These are phyloP conservation scores for Dioscorea alata DNA, from an alignment of 106 monocot genomes.

Conservation along the genomic window DNA sequence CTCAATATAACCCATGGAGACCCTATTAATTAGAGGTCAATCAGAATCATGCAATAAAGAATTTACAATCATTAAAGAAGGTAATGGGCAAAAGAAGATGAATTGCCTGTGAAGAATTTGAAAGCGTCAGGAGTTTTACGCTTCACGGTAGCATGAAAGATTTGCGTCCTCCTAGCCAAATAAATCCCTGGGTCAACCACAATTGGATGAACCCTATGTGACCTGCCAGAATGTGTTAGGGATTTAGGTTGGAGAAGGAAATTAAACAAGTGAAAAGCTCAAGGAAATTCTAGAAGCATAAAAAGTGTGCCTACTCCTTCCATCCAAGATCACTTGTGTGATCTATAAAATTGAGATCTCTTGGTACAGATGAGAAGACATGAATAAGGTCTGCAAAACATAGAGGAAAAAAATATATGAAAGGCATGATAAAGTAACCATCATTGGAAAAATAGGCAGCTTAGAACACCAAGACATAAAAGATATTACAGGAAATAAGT, in stretches of 20 bases:
- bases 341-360: conserved; percentile 65
- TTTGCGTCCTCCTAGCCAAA: conserved; percentile 22
- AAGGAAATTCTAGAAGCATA: background rate
- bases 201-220: conserved; percentile 47
- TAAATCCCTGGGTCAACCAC: conserved; percentile 34
- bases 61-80: background rate
- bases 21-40: conserved; percentile 17
- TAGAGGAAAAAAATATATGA: background rate
- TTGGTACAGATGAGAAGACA: conserved; percentile 52
- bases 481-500: no score
- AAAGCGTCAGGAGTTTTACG: conserved; percentile 25
- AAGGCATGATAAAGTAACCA: background rate
- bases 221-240: conserved; percentile 20
- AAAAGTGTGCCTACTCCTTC: conserved; percentile 50
- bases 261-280: background rate
- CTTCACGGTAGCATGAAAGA: conserved; percentile 27
- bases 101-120: conserved; percentile 32
- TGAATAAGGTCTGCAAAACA: conserved; percentile 45
- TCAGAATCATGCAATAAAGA: background rate
- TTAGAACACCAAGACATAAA: no score
- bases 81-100: background rate
- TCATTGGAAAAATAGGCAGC: no score
- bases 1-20: conserved; percentile 55
- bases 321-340: conserved; percentile 64
- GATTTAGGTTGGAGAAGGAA: background rate